Conservation (phyloP, 257 asterid species). For the Solanum rostratum region DNA sequence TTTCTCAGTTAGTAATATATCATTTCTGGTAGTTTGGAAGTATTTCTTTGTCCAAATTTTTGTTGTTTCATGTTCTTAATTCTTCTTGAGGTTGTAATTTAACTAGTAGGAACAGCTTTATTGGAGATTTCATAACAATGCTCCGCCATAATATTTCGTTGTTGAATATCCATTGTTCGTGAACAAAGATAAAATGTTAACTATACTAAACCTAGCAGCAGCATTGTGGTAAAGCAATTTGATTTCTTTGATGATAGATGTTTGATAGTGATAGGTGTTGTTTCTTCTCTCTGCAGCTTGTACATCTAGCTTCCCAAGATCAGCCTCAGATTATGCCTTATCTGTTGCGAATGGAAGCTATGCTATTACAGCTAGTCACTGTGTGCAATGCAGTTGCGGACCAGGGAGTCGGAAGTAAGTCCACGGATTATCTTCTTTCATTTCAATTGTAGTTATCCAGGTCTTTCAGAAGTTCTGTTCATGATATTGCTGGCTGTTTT, state of each 20-base stretch:
- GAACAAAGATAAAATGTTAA: background rate
- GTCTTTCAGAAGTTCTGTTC: background rate
- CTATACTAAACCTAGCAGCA: background rate
- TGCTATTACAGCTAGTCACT: constrained; percentile 78
- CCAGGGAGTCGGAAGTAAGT: constrained; percentile 88
- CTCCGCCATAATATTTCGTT: background rate
- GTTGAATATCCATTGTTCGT: background rate
- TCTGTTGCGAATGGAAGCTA: constrained; percentile 93
- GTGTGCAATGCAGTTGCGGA: constrained; percentile 96
- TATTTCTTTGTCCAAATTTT: background rate
- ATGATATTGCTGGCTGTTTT: background rate
- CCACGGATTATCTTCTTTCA: background rate
- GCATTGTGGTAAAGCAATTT: background rate
- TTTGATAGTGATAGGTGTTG: background rate
- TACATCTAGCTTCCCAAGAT: constrained; percentile 65
- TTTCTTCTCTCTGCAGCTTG: constrained; percentile 53
- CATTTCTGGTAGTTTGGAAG: background rate
- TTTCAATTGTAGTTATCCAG: background rate
- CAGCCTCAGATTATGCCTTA: constrained; percentile 59
- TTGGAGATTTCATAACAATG: background rate
- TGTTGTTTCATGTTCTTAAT: background rate
- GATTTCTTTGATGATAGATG: background rate
- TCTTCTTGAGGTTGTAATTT: background rate
- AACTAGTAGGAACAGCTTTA: background rate
- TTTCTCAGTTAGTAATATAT: background rate